Base-by-base conservation (phyloP, 2,329 filamentous ascomycete genomes). In the Colletotrichum falcatum region DNA sequence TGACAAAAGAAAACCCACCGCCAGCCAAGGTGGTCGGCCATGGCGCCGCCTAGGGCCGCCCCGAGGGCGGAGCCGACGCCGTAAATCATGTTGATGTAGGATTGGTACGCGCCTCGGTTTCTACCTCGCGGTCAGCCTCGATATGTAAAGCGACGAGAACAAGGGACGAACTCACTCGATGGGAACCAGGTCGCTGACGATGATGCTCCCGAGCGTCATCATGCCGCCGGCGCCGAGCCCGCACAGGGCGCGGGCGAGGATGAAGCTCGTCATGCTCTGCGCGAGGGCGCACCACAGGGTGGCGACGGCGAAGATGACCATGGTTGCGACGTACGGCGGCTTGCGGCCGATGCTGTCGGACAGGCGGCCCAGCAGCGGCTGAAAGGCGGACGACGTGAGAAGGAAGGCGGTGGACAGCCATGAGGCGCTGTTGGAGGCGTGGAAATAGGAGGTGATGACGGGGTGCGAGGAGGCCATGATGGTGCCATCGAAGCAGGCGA, bases 391-490 rank as follows among this genome's bases (percentile, higher is more conserved):
- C 5, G 89, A 92, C 0, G 93, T 94, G 46, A 96, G 84, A 44
- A 95, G 81, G 73, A 94, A 95, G 0, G 92, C 89, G 0, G 93
- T 95, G 1, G 92, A 94, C 5, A 95, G 84, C 93, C 93, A 96
- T 2, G 92, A 94, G 3, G 93, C 93, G 56, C 89, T 89, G 78
- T 95, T 94, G 39, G 92, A 92, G 59, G 91, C 88, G 71, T 90
- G 83, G 79, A 95, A 95, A 78, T 95, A 90, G 0, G 92, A 94
- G 0, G 92, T 94, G 72, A 95, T 94, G 67, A 93, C 91, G 0
- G 93, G 92, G 78, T 96, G 93, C 51, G 88, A 91, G 2, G 92
- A 94, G 5, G 92, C 92, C 92, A 95, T 94, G 74, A 95, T 87
- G 5, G 92, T 95, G 14, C 88, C 87, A 82, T 95, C 93, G 76